These are phyloP conservation scores for Biancaea sappan DNA, from an alignment of 306 rosid species.

Conservation along the genomic window DNA sequence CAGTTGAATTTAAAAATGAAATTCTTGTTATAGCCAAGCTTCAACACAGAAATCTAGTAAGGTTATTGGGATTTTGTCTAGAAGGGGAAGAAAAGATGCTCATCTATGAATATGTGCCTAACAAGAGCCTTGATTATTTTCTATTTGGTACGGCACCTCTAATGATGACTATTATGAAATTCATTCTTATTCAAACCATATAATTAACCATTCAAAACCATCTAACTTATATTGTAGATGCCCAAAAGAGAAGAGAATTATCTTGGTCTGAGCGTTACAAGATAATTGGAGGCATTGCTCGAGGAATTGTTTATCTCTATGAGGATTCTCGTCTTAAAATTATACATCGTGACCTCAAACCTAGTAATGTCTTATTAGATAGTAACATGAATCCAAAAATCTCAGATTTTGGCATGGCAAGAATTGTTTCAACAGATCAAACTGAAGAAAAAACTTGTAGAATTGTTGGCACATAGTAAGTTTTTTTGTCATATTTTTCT, in stretches of 20 bases:
- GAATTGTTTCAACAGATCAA: slow-evolving; percentile 33
- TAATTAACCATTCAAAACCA: neutral
- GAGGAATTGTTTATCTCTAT: slow-evolving; percentile 43
- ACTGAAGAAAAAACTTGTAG: slow-evolving; percentile 29
- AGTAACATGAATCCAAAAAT: slow-evolving; percentile 44
- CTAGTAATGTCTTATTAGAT: slow-evolving; percentile 44
- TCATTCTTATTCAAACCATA: neutral
- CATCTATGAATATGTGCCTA: slow-evolving; percentile 54
- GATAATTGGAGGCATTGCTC: slow-evolving; percentile 39
- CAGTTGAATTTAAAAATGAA: slow-evolving; percentile 60
- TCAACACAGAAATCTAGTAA: slow-evolving; percentile 60
- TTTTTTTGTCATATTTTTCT: neutral
- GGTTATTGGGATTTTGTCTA: slow-evolving; percentile 62
- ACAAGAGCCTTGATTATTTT: slow-evolving; percentile 56
- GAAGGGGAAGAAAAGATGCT: slow-evolving; percentile 62
- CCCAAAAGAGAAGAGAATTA: slow-evolving; percentile 14
- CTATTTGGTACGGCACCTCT: slow-evolving; percentile 43
- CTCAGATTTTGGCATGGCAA: slow-evolving; percentile 53
- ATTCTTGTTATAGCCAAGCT: slow-evolving; percentile 58
- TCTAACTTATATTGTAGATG: slow-evolving; percentile 23
- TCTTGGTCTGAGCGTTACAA: slow-evolving; percentile 40
- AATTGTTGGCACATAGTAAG: slow-evolving; percentile 51
- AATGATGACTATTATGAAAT: neutral
- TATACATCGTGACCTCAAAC: slow-evolving; percentile 53
- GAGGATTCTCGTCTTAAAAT: slow-evolving; percentile 48